These are phyloP conservation scores for Xylaria sp. DNA, from an alignment of 495 filamentous ascomycete genomes.

Conservation along the genomic window DNA sequence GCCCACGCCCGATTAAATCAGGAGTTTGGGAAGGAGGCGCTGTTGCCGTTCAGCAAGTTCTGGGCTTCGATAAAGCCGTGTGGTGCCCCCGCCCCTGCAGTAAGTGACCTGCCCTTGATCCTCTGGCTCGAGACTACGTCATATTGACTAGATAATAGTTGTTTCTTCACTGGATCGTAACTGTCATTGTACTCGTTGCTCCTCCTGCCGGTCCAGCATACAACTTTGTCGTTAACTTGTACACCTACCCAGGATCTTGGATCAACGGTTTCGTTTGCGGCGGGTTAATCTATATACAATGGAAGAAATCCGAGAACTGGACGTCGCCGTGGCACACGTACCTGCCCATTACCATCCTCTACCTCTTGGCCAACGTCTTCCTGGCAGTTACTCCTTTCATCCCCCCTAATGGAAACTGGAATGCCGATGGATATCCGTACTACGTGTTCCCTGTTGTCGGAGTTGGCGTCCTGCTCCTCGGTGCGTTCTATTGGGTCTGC, in stretches of 20 bases:
- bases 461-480: slow-evolving; percentile 53
- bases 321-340: slow-evolving; percentile 51
- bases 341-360: slow-evolving; percentile 50
- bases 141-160: slow-evolving; percentile 34
- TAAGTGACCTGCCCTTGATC: slow-evolving; percentile 35
- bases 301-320: slow-evolving; percentile 51
- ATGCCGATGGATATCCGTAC: slow-evolving; percentile 59
- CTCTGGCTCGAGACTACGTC: background rate
- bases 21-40: slow-evolving; percentile 70
- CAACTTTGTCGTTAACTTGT: slow-evolving; percentile 46
- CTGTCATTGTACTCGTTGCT: slow-evolving; percentile 53
- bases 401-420: slow-evolving; percentile 57
- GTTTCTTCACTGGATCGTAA: slow-evolving; percentile 57
- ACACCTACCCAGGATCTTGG: slow-evolving; percentile 54
- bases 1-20: slow-evolving; percentile 71
- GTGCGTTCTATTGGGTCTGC: slow-evolving; percentile 58
- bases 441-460: slow-evolving; percentile 61
- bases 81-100: slow-evolving; percentile 57
- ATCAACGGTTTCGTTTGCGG: slow-evolving; percentile 64
- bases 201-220: slow-evolving; percentile 52
- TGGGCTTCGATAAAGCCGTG: slow-evolving; percentile 72
- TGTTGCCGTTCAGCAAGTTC: slow-evolving; percentile 66
- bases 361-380: slow-evolving; percentile 56
- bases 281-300: slow-evolving; percentile 55
- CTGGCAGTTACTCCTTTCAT: slow-evolving; percentile 59